These are phyloP conservation scores for Serendipita sp. DNA, from an alignment of 768 basidiomycete species.

Conservation along the genomic window DNA sequence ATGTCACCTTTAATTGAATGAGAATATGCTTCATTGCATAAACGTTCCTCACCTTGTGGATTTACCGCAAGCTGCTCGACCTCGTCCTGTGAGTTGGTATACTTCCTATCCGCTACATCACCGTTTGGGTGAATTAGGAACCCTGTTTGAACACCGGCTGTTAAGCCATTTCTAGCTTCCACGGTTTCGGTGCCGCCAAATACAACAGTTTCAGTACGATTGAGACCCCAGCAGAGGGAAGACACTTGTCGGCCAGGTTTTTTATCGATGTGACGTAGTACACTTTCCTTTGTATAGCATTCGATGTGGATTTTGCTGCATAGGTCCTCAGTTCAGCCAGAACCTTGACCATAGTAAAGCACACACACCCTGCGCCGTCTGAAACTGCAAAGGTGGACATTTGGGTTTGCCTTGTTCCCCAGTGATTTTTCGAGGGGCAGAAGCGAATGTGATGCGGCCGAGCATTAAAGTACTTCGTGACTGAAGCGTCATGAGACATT, in stretches of 20 bases:
- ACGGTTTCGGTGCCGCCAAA: not conserved
- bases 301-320: not conserved
- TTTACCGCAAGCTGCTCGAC: not conserved
- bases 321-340: not conserved
- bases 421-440: not conserved
- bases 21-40: not conserved
- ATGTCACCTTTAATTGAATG: not conserved
- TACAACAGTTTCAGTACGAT: not conserved
- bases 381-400: not conserved
- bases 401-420: not conserved
- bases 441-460: not conserved
- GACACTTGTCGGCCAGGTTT: not conserved
- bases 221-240: not conserved
- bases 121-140: not conserved
- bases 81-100: not conserved
- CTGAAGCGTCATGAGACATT: not conserved
- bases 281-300: not conserved
- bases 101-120: not conserved
- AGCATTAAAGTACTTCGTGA: not conserved
- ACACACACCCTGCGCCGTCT: not conserved
- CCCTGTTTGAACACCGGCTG: not conserved
- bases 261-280: not conserved
- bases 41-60: not conserved
- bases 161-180: not conserved
- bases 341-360: not conserved